Base-by-base conservation (phyloP, 495 filamentous ascomycete genomes). In the Penicillium arizonense region DNA sequence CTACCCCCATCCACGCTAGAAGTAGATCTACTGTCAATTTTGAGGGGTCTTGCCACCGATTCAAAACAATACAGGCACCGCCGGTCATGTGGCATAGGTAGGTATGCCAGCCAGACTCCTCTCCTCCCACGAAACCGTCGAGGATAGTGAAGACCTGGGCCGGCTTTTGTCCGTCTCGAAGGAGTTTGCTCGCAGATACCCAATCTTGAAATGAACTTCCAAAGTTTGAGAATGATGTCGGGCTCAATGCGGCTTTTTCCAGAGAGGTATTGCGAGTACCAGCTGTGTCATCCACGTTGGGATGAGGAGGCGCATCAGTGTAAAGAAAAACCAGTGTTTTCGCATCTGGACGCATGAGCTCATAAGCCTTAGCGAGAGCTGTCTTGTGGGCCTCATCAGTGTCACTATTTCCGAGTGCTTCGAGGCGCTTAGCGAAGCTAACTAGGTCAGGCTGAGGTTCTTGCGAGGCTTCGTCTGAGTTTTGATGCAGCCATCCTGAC, bases 221-320 rank as follows among this genome's bases (percentile, higher is more conserved):
- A 24, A 33, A 45, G 0, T 61, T 63, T 4, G 68, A 72, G 37
- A 67, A 76, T 0, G 53, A 47, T 0, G 33, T 23, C 7, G 50
- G 42, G 5, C 1, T 8, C 8, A 79, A 57, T 6, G 52, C 58
- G 10, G 34, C 14, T 9, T 18, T 14, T 45, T 54, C 44, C 14
- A 48, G 51, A 5, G 16, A 13, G 6, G 36, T 11, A 24, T 48
- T 41, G 3, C 26, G 5, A 14, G 10, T 37, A 3, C 12, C 14
- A 43, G 52, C 52, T 51, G 72, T 69, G n/a, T 41, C 39, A 0
- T 53, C 44, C n/a, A 55, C 48, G 39, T 63, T 66, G 11, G 63
- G 65, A 52, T 78, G 76, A 1, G 76, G 76, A 4, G 76, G 73
- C 1, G 76, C 77, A 52, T 80, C 77, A 2, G 74, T 72, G 44